A percentile compares a stretch with the other conserved stretches of the same genome.
phyloP scores from a whole-genome alignment of 495 filamentous ascomycete genomes.

The Oleoguttula mirabilis region DNA sequence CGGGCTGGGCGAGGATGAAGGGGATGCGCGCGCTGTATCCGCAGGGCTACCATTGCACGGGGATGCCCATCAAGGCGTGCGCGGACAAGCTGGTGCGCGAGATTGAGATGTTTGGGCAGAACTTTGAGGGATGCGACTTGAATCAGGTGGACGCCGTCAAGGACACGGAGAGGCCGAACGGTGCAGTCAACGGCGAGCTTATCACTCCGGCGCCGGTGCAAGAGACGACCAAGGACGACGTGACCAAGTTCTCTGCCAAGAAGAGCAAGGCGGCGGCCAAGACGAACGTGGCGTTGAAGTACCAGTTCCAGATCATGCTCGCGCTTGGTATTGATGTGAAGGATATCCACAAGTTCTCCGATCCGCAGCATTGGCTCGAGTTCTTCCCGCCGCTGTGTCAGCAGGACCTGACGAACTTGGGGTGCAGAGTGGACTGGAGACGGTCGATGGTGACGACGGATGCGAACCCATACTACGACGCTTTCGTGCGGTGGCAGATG shows the following conservation, averaged over 20 bases:
- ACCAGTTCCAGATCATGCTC: conserved; percentile 83
- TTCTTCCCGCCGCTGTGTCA: conserved; percentile 77
- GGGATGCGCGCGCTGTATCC: conserved; percentile 80
- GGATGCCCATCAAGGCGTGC: conserved; percentile 95
- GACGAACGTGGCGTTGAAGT: conserved; percentile 68
- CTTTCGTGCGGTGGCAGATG: conserved; percentile 97
- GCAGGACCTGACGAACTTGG: conserved; percentile 70
- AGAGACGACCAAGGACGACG: conserved; percentile 53
- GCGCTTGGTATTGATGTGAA: conserved; percentile 68
- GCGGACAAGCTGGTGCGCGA: conserved; percentile 90
- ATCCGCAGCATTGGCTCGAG: conserved; percentile 76
- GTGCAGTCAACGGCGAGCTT: conserved; percentile 43
- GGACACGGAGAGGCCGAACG: conserved; percentile 40
- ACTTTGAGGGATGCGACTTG: conserved; percentile 58
- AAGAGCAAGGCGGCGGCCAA: conserved; percentile 93
- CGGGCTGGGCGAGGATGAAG: conserved; percentile 75
- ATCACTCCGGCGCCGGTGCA: conserved; percentile 47
- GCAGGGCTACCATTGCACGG: conserved; percentile 89
- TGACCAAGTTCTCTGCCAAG: conserved; percentile 83
- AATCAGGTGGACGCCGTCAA: conserved; percentile 52
- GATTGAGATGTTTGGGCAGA: conserved; percentile 73
- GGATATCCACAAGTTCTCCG: conserved; percentile 85
- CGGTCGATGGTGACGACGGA: conserved; percentile 88
- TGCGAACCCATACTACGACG: conserved; percentile 92
- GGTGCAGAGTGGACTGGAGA: conserved; percentile 83